Conservation (phyloP, 306 rosid species). For the Cicer judaicum region DNA sequence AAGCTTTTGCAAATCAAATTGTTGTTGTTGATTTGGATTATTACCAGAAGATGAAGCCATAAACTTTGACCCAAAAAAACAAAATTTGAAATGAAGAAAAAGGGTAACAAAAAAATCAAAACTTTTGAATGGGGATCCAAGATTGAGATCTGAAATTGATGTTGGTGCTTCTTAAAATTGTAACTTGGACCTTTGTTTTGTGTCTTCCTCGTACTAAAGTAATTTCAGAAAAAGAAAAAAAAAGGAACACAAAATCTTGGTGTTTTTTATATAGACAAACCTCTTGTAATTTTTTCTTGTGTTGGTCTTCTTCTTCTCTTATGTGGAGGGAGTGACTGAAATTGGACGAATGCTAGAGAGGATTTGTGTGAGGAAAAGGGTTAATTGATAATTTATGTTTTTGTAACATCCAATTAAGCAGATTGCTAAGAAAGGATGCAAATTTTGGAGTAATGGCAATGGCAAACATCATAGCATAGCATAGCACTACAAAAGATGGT, state of each 20-base stretch:
- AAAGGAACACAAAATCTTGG: conserved; percentile 1
- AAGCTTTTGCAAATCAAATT: conserved; percentile 60
- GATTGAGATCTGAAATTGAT: conserved; percentile 53
- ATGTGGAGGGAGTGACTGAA: conserved; percentile 9
- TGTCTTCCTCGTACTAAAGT: conserved; percentile 43
- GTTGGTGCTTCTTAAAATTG: conserved; percentile 31
- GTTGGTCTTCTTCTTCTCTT: conserved; percentile 36
- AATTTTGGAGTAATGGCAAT: conserved; percentile 27
- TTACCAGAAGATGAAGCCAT: conserved; percentile 62
- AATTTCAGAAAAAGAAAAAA: conserved; percentile 10
- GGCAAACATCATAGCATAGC: conserved; percentile 30
- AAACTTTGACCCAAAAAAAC: conserved; percentile 36
- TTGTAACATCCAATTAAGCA: conserved; percentile 42
- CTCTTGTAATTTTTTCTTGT: conserved; percentile 4
- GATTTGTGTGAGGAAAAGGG: conserved; percentile 33
- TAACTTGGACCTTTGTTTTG: conserved; percentile 32
- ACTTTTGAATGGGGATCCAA: conserved; percentile 37
- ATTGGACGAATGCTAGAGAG: conserved; percentile 41
- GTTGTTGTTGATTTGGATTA: conserved; percentile 50
- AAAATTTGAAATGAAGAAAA: conserved; percentile 3
- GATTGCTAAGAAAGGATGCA: conserved; percentile 5
- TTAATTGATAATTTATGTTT: conserved; percentile 36
- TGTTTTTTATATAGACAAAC: conserved; percentile 24
- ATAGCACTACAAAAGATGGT: conserved; percentile 19
- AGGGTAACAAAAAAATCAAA: neutral